Conservation (phyloP, 768 basidiomycete species). For the Termitomyces sp. region DNA sequence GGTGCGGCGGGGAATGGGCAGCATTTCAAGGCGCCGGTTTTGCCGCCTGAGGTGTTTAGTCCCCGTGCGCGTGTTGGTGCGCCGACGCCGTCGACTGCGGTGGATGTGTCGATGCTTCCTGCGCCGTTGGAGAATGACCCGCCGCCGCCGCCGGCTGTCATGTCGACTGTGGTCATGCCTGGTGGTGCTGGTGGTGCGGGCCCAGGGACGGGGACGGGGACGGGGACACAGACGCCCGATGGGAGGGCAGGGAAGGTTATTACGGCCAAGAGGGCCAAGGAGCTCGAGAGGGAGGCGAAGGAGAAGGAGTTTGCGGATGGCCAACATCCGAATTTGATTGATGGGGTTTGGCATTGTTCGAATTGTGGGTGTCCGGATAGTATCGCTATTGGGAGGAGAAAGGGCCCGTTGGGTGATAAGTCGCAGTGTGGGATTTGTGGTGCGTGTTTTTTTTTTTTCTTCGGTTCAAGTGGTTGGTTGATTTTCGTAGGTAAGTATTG, state of each 20-base stretch:
- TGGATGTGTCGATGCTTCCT: constrained; percentile 51
- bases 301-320: constrained; percentile 80
- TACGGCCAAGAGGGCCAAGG: constrained; percentile 61
- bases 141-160: constrained; percentile 27
- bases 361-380: constrained; percentile 90
- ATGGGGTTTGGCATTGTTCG: constrained; percentile 92
- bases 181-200: background rate
- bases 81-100: constrained; percentile 65
- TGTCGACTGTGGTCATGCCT: constrained; percentile 1
- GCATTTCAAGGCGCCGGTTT: constrained; percentile 67
- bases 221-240: constrained; percentile 30
- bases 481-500: constrained; percentile 70
- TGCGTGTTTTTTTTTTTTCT: constrained; percentile 32
- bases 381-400: constrained; percentile 80
- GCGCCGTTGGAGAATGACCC: constrained; percentile 61
- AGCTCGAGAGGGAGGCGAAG: constrained; percentile 77
- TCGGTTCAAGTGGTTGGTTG: background rate
- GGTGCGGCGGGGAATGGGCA: background rate
- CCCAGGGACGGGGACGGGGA: background rate
- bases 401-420: constrained; percentile 87
- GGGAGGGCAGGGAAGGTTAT: constrained; percentile 40
- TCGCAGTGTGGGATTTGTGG: constrained; percentile 92
- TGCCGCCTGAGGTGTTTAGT: constrained; percentile 47
- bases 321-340: constrained; percentile 74
- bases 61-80: constrained; percentile 55